Percentiles rank a stretch among this genome's conserved stretches.
These are phyloP conservation scores for Protomyces lactucae-debilis DNA, from an alignment of 1,139 yeast species.

Conservation along the genomic window DNA sequence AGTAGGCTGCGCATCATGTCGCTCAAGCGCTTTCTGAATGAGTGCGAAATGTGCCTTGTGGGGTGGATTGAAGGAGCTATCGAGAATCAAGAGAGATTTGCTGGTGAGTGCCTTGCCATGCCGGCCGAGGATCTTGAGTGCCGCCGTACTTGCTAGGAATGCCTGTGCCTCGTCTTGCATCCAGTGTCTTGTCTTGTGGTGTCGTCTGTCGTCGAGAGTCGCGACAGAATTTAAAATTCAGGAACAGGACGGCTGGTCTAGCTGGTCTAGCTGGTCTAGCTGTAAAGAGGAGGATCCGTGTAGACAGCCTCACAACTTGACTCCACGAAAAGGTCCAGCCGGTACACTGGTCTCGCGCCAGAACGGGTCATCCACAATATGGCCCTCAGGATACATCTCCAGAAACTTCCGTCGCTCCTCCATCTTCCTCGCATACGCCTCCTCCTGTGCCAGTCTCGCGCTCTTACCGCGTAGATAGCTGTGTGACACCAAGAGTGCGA, in stretches of 20 bases:
- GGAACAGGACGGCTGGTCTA: too few relatives aligned
- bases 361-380: neutral
- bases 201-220: too few relatives aligned
- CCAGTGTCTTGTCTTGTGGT: neutral
- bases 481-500: conserved; percentile 4
- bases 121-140: neutral
- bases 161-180: neutral
- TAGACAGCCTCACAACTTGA: neutral
- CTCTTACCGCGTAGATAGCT: neutral
- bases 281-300: too few relatives aligned
- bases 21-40: conserved; percentile 8
- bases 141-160: neutral
- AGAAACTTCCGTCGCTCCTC: neutral
- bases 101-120: neutral
- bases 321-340: neutral
- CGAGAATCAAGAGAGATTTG: neutral
- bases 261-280: too few relatives aligned
- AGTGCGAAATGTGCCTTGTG: conserved; percentile 25
- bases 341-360: neutral
- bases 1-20: neutral
- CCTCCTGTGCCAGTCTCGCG: neutral
- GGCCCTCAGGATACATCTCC: neutral
- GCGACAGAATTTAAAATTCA: too few relatives aligned
- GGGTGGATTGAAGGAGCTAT: conserved; percentile 24
- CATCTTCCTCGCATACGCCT: neutral